These are phyloP conservation scores for Solanum pinnatisectum DNA, from an alignment of 257 asterid genomes.

Conservation along the genomic window DNA sequence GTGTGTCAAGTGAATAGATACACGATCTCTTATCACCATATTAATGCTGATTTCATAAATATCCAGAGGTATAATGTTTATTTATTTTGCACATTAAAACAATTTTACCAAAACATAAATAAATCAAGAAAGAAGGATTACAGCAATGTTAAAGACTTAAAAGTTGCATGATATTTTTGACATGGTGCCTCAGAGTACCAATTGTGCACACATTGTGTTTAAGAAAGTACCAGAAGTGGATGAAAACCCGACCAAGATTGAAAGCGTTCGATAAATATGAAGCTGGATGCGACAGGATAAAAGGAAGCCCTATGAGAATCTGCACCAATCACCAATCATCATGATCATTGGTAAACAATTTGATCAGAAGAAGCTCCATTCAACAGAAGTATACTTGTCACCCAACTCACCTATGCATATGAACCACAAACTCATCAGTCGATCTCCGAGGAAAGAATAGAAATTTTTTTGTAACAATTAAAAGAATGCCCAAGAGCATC, in stretches of 20 bases:
- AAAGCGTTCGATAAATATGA: constrained; percentile 79
- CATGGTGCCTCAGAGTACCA: neutral
- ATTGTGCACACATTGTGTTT: neutral
- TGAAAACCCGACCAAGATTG: constrained; percentile 88
- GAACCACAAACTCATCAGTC: neutral
- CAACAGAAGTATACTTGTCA: neutral
- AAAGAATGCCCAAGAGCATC: neutral
- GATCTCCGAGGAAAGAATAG: neutral
- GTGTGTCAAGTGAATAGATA: neutral
- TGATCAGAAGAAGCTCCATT: constrained; percentile 13
- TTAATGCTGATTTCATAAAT: neutral
- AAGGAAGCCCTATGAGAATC: constrained; percentile 77
- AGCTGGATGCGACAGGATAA: constrained; percentile 57
- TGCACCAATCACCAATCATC: constrained; percentile 41
- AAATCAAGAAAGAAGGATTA: neutral
- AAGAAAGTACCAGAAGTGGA: constrained; percentile 78
- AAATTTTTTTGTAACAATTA: neutral
- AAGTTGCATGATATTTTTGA: neutral
- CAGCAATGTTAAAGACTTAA: neutral
- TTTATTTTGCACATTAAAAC: neutral
- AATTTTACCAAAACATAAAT: neutral
- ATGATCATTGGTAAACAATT: constrained; percentile 12
- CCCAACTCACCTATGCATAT: constrained; percentile 15
- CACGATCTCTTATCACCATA: neutral
- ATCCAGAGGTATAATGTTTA: neutral